Percentiles rank a stretch among this genome's conserved stretches.
Conservation (phyloP, 2,329 filamentous ascomycete species). For the Pyrenochaeta sp. region DNA sequence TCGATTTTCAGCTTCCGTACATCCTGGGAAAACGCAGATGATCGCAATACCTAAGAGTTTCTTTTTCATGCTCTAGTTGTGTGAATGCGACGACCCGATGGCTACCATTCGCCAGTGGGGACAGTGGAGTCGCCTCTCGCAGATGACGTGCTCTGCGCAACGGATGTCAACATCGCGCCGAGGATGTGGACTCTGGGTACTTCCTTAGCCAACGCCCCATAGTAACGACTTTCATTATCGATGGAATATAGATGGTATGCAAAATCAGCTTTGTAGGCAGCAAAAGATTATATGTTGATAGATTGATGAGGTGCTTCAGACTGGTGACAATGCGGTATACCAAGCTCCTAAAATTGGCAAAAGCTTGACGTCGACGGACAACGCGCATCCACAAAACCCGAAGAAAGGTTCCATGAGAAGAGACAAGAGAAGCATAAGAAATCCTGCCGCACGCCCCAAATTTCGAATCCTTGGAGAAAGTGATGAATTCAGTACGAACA, state of each 20-base stretch:
- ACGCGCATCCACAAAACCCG: not conserved
- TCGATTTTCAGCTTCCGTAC: not conserved
- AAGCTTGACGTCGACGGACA: slow-evolving; percentile 13
- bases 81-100: not conserved
- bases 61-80: not conserved
- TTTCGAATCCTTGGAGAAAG: slow-evolving; percentile 20
- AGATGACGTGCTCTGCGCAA: slow-evolving; percentile 21
- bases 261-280: not conserved
- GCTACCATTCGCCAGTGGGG: not conserved
- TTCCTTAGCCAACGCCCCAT: slow-evolving; percentile 8
- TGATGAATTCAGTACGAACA: slow-evolving; percentile 7
- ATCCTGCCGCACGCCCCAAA: slow-evolving; percentile 5
- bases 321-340: not conserved
- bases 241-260: not conserved
- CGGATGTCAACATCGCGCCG: slow-evolving; percentile 23
- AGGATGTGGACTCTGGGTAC: slow-evolving; percentile 19
- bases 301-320: not conserved
- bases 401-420: not conserved
- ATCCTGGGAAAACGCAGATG: not conserved
- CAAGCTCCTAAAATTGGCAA: slow-evolving; percentile 10
- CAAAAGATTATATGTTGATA: not conserved
- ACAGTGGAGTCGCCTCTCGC: not conserved
- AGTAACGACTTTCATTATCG: slow-evolving; percentile 6
- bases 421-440: slow-evolving; percentile 4
- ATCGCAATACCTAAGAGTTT: not conserved